Evolutionary conservation across 441 rosid genomes (phyloP).

Genomic region (Biscutella auriculata): DNA sequence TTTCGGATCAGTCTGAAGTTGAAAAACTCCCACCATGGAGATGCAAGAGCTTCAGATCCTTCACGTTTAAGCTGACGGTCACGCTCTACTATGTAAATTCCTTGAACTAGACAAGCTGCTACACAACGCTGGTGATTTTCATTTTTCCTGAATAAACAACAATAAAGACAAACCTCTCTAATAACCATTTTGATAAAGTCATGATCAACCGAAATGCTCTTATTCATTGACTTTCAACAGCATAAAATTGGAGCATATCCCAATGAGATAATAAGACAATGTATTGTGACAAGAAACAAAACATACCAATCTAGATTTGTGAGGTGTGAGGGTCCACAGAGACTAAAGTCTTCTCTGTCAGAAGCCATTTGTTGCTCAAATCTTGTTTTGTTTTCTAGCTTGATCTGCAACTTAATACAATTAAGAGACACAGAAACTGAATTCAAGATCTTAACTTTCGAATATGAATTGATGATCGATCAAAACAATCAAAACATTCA

Average conservation of each 20-base stretch:
- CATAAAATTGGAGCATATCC: no score
- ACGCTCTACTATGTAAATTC: constrained; percentile 63
- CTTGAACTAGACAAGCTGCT: constrained; percentile 76
- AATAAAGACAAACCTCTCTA: not conserved
- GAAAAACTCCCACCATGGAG: constrained; percentile 87
- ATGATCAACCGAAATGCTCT: not conserved
- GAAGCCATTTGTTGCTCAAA: no score
- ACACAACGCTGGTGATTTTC: constrained; percentile 62
- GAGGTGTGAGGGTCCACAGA: constrained; percentile 33
- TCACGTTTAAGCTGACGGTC: constrained; percentile 76
- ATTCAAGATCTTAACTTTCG: not conserved
- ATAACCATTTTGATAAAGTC: not conserved
- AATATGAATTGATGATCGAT: no score
- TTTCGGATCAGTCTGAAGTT: constrained; percentile 44
- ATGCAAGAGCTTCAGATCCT: constrained; percentile 56
- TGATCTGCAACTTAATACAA: no score
- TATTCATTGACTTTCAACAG: no score
- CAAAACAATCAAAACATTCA: no score
- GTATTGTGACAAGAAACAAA: not conserved
- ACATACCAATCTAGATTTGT: constrained; percentile 50
- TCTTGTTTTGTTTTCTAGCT: no score
- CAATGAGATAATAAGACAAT: not conserved
- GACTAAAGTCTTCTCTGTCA: constrained; percentile 27
- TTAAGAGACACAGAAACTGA: no score
- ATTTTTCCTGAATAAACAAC: constrained; percentile 34